Evolutionary conservation across 78 protist genomes (phyloP), one percentile per base, ranked within the genome.

Genomic region (Tieghemostelium lacteum): DNA sequence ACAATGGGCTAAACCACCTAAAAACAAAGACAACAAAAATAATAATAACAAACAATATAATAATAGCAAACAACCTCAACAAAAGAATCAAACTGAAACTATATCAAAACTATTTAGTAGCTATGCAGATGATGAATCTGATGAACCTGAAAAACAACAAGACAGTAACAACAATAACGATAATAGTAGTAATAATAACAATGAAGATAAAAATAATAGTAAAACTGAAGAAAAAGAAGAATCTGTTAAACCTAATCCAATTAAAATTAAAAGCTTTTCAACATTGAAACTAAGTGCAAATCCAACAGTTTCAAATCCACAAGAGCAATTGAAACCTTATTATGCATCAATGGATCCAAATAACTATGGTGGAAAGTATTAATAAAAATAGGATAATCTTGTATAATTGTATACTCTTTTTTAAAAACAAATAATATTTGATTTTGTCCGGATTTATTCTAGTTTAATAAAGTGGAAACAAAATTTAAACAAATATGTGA

Each of bases 341-440:
- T 83, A 83, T 64, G 29, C 80, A 0, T 73, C 91, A 17, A 83
- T 83, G 91, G 91, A 83, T 69, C 78, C 91, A 69, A 83, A 50
- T 58, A 83, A 36, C 40, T 83, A 83, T 83, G 91, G 91, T 60
- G 75, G 91, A 20, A 66, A 71, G 24, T 71, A 71, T 71, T 33
- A 24, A 24, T 39, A 50, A 45, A 28, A 71, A 71, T 33, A 19
- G 45, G 24, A 69, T 69, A 37, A 37, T n/a, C 17, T 33, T 28
- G 45, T 45, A 17, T 39, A 45, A 45, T 69, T 29, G 22, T 0
- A 24, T 49, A 24, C 6, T 45, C 10, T 14, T 45, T 45, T 6
- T 45, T 45, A 14, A 14, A 26, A 26, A n/a, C 26, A 67, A 19
- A 28, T 28, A 14, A 24, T 24, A 24, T 42, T 45, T 69, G 3